phyloP scores from a whole-genome alignment of 495 filamentous ascomycete species.

The Daldinia bambusicola region DNA sequence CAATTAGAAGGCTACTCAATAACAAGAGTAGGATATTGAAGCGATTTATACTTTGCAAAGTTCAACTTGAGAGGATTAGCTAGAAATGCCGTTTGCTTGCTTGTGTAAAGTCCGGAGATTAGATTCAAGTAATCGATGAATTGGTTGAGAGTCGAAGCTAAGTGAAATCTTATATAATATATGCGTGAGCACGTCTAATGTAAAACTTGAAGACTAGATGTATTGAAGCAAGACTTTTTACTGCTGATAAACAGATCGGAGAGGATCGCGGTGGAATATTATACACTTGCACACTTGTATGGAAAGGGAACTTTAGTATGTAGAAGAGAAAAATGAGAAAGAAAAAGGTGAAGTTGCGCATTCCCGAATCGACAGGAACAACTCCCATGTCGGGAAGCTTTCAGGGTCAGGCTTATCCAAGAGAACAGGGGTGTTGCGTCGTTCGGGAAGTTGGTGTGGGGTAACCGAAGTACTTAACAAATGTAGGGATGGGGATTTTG shows the following conservation, averaged over 20 bases:
- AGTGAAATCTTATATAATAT: slow-evolving; percentile 25
- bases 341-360: slow-evolving; percentile 25
- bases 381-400: slow-evolving; percentile 24
- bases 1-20: slow-evolving; percentile 7
- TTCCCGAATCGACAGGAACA: slow-evolving; percentile 30
- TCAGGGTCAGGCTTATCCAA: slow-evolving; percentile 7
- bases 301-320: neutral
- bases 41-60: slow-evolving; percentile 8
- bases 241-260: neutral
- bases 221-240: slow-evolving; percentile 1
- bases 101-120: neutral
- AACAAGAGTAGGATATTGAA: slow-evolving; percentile 10
- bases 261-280: neutral
- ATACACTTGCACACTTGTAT: neutral
- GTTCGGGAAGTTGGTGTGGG: slow-evolving; percentile 38
- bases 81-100: neutral
- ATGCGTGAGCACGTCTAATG: slow-evolving; percentile 3
- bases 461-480: slow-evolving; percentile 26
- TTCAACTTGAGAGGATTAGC: neutral
- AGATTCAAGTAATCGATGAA: neutral
- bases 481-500: neutral
- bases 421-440: slow-evolving; percentile 30
- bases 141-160: slow-evolving; percentile 17
- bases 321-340: neutral
- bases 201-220: slow-evolving; percentile 2